These are phyloP conservation scores for Pseudozyma hubeiensis DNA, from an alignment of 1,284 basidiomycete species.

Conservation along the genomic window DNA sequence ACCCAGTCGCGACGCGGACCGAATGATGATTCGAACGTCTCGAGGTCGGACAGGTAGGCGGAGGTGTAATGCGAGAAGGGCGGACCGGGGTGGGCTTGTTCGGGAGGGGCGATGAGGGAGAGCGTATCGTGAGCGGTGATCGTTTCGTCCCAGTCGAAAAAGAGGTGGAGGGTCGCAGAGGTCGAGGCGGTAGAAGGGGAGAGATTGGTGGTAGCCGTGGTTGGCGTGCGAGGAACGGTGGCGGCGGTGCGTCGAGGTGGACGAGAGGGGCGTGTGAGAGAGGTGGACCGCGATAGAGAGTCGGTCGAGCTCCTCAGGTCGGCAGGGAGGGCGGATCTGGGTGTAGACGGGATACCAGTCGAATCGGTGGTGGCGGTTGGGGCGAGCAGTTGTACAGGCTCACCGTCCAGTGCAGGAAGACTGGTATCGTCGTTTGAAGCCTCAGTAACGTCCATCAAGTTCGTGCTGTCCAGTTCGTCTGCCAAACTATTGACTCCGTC, in stretches of 20 bases:
- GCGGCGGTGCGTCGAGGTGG: conserved; percentile 25
- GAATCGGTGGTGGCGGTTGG: neutral
- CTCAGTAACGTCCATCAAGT: neutral
- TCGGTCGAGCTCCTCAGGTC: conserved; percentile 9
- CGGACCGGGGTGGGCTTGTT: conserved; percentile 26
- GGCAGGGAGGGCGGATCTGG: conserved; percentile 1
- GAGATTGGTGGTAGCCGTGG: neutral
- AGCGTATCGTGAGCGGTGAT: conserved; percentile 63
- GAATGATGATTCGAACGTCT: conserved; percentile 10
- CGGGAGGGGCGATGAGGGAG: conserved; percentile 53
- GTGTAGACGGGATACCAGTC: neutral
- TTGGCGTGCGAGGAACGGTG: neutral
- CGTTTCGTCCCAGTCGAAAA: conserved; percentile 68
- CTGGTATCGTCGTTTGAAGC: neutral
- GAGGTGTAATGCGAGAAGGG: conserved; percentile 50
- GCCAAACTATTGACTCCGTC: conserved; percentile 11
- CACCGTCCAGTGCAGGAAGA: neutral
- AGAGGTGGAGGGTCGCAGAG: conserved; percentile 22
- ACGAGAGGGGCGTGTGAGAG: conserved; percentile 28
- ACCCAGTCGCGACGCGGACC: conserved; percentile 18
- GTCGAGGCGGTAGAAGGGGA: neutral
- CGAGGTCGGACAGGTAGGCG: conserved; percentile 51
- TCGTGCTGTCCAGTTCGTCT: conserved; percentile 9
- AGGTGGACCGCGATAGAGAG: conserved; percentile 16
- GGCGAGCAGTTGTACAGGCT: neutral